A percentile compares a stretch with the other conserved stretches of the same genome.
Conservation (phyloP, 495 filamentous ascomycete genomes). For the Trichoderma reesei region DNA sequence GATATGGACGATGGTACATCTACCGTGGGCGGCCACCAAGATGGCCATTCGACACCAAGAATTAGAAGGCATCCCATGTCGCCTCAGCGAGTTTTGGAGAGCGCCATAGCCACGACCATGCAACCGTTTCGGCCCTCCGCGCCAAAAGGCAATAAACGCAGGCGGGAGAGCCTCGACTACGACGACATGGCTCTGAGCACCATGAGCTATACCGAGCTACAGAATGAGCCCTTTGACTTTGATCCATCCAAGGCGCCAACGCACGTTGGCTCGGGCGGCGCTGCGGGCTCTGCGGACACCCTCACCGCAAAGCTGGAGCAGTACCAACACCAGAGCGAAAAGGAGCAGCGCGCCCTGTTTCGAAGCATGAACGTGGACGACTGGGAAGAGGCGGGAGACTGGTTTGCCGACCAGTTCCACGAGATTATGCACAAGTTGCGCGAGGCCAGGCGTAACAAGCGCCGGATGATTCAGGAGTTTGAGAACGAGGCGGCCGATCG, state of each 20-base stretch:
- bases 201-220: slow-evolving; percentile 47
- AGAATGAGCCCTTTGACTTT: slow-evolving; percentile 43
- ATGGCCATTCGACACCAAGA: not conserved
- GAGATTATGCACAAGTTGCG: slow-evolving; percentile 54
- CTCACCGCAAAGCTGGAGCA: slow-evolving; percentile 37
- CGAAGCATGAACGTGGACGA: slow-evolving; percentile 53
- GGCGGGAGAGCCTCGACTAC: slow-evolving; percentile 37
- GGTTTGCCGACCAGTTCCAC: slow-evolving; percentile 61
- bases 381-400: slow-evolving; percentile 78
- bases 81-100: not conserved
- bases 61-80: not conserved
- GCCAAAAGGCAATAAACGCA: slow-evolving; percentile 8
- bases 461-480: slow-evolving; percentile 53
- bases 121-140: not conserved
- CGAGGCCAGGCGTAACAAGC: slow-evolving; percentile 52
- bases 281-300: slow-evolving; percentile 14
- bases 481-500: slow-evolving; percentile 52
- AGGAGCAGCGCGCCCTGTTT: slow-evolving; percentile 54
- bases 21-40: not conserved
- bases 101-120: slow-evolving; percentile 10
- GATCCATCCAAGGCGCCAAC: slow-evolving; percentile 34
- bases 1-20: not conserved
- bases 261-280: slow-evolving; percentile 15
- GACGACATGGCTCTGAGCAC: slow-evolving; percentile 38
- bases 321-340: slow-evolving; percentile 25